A percentile compares a stretch with the other conserved stretches of the same genome.
Conservation (phyloP, 2,329 filamentous ascomycete genomes). For the Penicillium crustosum region DNA sequence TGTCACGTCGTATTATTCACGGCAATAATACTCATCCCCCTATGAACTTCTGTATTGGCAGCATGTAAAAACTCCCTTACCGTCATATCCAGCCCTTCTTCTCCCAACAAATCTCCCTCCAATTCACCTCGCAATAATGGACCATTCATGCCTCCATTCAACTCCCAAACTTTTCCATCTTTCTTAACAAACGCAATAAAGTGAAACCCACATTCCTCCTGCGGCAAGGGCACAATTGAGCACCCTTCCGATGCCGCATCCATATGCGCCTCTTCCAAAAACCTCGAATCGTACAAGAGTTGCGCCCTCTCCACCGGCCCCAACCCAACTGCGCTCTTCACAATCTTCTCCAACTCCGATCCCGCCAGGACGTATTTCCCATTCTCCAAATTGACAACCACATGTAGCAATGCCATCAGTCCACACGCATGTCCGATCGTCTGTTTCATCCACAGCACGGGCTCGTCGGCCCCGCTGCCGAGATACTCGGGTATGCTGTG, state of each 20-base stretch:
- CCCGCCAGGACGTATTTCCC: slow-evolving; percentile 44
- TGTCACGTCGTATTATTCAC: slow-evolving; percentile 3
- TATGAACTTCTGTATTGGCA: slow-evolving; percentile 14
- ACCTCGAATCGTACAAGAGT: slow-evolving; percentile 48
- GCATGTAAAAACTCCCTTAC: slow-evolving; percentile 18
- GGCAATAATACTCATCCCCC: slow-evolving; percentile 24
- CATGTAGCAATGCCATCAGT: slow-evolving; percentile 58
- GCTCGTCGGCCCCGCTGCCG: slow-evolving; percentile 50
- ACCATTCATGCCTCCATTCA: slow-evolving; percentile 25
- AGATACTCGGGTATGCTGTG: slow-evolving; percentile 44
- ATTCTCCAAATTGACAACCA: slow-evolving; percentile 52
- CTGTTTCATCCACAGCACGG: slow-evolving; percentile 60
- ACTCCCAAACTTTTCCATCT: slow-evolving; percentile 22
- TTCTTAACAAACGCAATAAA: slow-evolving; percentile 25
- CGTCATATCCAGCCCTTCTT: slow-evolving; percentile 19
- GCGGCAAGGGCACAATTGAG: slow-evolving; percentile 18
- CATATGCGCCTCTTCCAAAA: slow-evolving; percentile 31
- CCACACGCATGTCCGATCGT: slow-evolving; percentile 61
- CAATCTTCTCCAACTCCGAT: slow-evolving; percentile 48
- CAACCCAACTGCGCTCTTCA: slow-evolving; percentile 47
- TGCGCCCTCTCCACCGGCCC: slow-evolving; percentile 49
- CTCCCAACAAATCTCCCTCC: slow-evolving; percentile 19
- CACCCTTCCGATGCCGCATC: slow-evolving; percentile 19
- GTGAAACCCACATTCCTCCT: slow-evolving; percentile 23
- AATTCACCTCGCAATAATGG: slow-evolving; percentile 41